Percentiles rank a stretch among this genome's conserved stretches.
Evolutionary conservation across 2,329 filamentous ascomycete species (phyloP).

Genomic region (Waltergamsia citrina): DNA sequence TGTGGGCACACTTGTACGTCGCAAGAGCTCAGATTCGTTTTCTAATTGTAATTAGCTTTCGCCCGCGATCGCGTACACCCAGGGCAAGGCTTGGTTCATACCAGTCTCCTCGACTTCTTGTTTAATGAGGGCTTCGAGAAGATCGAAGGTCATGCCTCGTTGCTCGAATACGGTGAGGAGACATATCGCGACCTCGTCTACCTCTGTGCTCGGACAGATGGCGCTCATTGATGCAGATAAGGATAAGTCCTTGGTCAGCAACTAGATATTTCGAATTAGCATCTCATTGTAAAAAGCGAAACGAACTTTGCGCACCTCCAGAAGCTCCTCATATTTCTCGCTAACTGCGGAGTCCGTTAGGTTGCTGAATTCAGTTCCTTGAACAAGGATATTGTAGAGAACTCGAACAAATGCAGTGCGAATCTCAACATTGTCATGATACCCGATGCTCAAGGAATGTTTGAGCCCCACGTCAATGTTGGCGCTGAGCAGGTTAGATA

Average conservation of each 20-base stretch:
- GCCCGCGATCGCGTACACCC: too few species aligned
- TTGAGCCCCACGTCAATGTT: conserved; percentile 65
- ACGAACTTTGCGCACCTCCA: conserved; percentile 40
- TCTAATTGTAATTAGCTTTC: conserved; percentile 27
- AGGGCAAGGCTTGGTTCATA: too few species aligned
- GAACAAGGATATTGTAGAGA: conserved; percentile 60
- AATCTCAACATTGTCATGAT: conserved; percentile 61
- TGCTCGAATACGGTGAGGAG: conserved; percentile 63
- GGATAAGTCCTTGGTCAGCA: conserved; percentile 53
- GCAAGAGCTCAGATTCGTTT: conserved; percentile 57
- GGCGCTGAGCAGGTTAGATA: conserved; percentile 60
- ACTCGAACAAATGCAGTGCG: conserved; percentile 62
- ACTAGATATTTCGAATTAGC: conserved; percentile 19
- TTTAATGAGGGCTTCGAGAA: conserved; percentile 57
- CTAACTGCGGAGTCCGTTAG: conserved; percentile 57
- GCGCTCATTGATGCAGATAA: conserved; percentile 55
- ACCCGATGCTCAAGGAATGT: conserved; percentile 60
- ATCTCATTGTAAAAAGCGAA: background rate
- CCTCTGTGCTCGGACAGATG: conserved; percentile 57
- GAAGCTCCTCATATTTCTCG: conserved; percentile 58
- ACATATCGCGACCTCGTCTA: conserved; percentile 60
- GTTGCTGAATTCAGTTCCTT: conserved; percentile 62
- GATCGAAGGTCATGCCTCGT: conserved; percentile 50
- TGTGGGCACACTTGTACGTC: conserved; percentile 62
- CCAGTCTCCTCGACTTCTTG: conserved; percentile 60